Base-by-base conservation (phyloP, 768 basidiomycete species). In the Lactifluus hygrophoroides region DNA sequence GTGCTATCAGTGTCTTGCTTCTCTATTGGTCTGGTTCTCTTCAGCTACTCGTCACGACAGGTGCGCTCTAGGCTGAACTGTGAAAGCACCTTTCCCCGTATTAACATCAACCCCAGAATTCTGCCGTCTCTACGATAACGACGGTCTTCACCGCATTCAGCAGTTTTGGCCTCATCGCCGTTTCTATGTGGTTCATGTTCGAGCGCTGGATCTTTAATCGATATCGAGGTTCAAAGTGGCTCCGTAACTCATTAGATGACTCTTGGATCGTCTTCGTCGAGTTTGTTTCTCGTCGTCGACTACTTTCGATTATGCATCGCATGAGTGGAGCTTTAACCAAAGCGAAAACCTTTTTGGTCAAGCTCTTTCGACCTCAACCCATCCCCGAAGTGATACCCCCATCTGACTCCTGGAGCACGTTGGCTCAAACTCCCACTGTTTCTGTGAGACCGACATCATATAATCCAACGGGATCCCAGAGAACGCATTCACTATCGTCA, bases 1-100 rank as follows among this genome's bases (percentile, higher is more conserved):
- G 88, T 90, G 57, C 76, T 90, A 68, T 88, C 89, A 51, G 88
- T 90, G 48, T 86, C 87, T 28, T 86, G 85, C 70, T 91, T 91
- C 71, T 90, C 86, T 1, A 77, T 87, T 38, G 88, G 88, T 19
- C 76, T 90, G n/a, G 83, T 85, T 65, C 78, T 85, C 38, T 90
- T 90, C 67, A 78, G 86, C 19, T 90, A 88, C 67, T 81, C 88
- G 2, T 87, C 88, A 14, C 62, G 69, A 5, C 86, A 88, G 76
- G 86, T 86, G 68, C 51, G 77, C 14, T 60, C 16, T 40, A 25
- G 19, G 51, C 37, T 43, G 28, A 25, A 28, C 46, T 55, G 51
- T 6, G 34, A 35, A 42, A 47, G 6, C 10, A 4, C 8, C 5
- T 8, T 6, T 23, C 7, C 27, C 5, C 23, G 25, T 19, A 45